Evolutionary conservation across 208 protist genomes (phyloP), one percentile per base, ranked within the genome.

Genomic region (Angomonas deanei): DNA sequence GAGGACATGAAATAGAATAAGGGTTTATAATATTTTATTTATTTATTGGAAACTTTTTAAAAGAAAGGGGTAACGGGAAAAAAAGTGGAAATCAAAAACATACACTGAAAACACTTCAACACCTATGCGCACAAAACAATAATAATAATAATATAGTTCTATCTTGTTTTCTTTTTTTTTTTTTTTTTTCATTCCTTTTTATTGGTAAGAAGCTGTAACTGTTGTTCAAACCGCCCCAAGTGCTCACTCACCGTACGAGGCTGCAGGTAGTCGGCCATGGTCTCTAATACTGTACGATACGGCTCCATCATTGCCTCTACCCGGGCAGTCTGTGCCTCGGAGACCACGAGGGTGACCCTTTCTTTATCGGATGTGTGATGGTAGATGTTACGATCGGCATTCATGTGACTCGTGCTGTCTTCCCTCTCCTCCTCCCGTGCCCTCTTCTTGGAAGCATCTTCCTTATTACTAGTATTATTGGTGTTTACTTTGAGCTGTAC

Each of bases 1-100:
- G 27, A 46, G 3, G 59, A 49, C 10, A 61, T 38, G 3, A 63
- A 54, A 24, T 61, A 68, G 10, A 70, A 26, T 31, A 59, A 64
- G 21, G 21, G 28, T 30, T 27, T 63, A 39, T 27, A 63, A 27
- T 23, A 60, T 23, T 28, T 24, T 34, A 56, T 64, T 33, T 4
- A 64, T 10, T 28, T 54, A 23, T 54, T 38, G 1, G 32, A 58
- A 21, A 58, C 19, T 32, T 32, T 30, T 58, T 4, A 8, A 30
- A 3, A 58, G 24, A 58, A 4, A 31, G 24, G n/a, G n/a, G n/a
- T n/a, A n/a, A n/a, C n/a, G n/a, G n/a, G n/a, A n/a, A n/a, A n/a
- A n/a, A n/a, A n/a, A n/a, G n/a, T n/a, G n/a, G n/a, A n/a, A n/a
- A n/a, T n/a, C n/a, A n/a, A n/a, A n/a, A n/a, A n/a, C n/a, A n/a